Evolutionary conservation across 1,284 basidiomycete genomes (phyloP).

Genomic region (Ceratobasidium sp.): DNA sequence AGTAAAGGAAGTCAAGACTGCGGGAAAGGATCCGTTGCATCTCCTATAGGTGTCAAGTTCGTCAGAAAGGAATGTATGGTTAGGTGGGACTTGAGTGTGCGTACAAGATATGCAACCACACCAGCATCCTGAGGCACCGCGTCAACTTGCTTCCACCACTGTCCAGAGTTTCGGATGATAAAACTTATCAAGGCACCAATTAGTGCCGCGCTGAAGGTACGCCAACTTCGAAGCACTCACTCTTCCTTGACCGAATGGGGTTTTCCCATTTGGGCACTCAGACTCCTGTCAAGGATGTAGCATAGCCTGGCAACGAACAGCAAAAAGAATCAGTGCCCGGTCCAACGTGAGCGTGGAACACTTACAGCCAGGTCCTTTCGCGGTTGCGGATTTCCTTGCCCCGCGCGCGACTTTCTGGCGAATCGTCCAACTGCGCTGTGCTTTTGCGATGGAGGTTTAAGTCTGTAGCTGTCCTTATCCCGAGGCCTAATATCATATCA

Average conservation of each 20-base stretch:
- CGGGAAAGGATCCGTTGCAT: slow-evolving; percentile 90
- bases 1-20: slow-evolving; percentile 91
- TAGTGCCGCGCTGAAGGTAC: slow-evolving; percentile 52
- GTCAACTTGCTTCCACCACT: slow-evolving; percentile 76
- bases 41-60: slow-evolving; percentile 65
- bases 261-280: slow-evolving; percentile 94
- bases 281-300: slow-evolving; percentile 90
- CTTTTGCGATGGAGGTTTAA: slow-evolving; percentile 95
- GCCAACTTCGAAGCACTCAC: slow-evolving; percentile 66
- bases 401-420: slow-evolving; percentile 78
- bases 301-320: slow-evolving; percentile 66
- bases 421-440: slow-evolving; percentile 73
- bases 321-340: background rate
- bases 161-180: slow-evolving; percentile 86
- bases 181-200: slow-evolving; percentile 63
- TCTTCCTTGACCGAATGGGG: slow-evolving; percentile 88
- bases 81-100: slow-evolving; percentile 54
- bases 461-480: slow-evolving; percentile 87
- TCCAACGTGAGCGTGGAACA: background rate
- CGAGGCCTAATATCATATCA: slow-evolving; percentile 57
- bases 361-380: slow-evolving; percentile 89
- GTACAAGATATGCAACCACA: slow-evolving; percentile 77
- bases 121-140: slow-evolving; percentile 74
- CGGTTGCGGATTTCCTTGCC: slow-evolving; percentile 91
- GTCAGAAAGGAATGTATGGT: slow-evolving; percentile 53